phyloP scores from a whole-genome alignment of 768 basidiomycete species.

The Gymnopilus dilepis region DNA sequence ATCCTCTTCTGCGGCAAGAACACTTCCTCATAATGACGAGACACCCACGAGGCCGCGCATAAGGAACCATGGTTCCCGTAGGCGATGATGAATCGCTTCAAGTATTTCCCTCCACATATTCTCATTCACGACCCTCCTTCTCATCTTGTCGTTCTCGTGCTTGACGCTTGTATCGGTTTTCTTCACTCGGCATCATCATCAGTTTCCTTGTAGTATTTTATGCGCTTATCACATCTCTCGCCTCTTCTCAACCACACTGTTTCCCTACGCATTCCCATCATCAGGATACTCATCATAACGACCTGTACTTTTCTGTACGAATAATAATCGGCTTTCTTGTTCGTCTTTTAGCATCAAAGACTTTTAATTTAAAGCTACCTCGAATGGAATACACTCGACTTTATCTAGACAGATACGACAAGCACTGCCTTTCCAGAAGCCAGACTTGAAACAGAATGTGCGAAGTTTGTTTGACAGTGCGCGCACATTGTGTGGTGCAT shows the following conservation, averaged over 20 bases:
- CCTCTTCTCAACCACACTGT: slow-evolving; percentile 12
- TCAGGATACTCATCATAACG: slow-evolving; percentile 6
- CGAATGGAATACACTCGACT: not conserved
- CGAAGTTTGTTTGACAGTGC: slow-evolving; percentile 3
- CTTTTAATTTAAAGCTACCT: too few relatives aligned
- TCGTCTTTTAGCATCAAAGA: not conserved
- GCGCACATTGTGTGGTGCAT: not conserved
- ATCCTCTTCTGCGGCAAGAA: slow-evolving; percentile 8
- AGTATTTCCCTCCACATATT: not conserved
- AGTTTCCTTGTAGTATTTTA: slow-evolving; percentile 15
- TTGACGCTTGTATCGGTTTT: not conserved
- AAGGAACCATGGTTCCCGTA: slow-evolving; percentile 21
- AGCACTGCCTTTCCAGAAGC: slow-evolving; percentile 3
- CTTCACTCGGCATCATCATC: not conserved
- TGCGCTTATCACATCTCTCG: slow-evolving; percentile 7
- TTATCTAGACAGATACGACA: not conserved
- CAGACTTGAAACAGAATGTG: not conserved
- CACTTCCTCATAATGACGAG: slow-evolving; percentile 29
- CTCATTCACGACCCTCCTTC: slow-evolving; percentile 3
- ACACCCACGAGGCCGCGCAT: slow-evolving; percentile 31
- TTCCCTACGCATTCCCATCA: slow-evolving; percentile 12
- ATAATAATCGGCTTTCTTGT: slow-evolving; percentile 8
- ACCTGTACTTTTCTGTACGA: not conserved
- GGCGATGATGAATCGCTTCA: slow-evolving; percentile 20
- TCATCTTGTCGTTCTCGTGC: not conserved